Evolutionary conservation across 306 rosid species (phyloP).

Genomic region (Vigna trinervia): DNA sequence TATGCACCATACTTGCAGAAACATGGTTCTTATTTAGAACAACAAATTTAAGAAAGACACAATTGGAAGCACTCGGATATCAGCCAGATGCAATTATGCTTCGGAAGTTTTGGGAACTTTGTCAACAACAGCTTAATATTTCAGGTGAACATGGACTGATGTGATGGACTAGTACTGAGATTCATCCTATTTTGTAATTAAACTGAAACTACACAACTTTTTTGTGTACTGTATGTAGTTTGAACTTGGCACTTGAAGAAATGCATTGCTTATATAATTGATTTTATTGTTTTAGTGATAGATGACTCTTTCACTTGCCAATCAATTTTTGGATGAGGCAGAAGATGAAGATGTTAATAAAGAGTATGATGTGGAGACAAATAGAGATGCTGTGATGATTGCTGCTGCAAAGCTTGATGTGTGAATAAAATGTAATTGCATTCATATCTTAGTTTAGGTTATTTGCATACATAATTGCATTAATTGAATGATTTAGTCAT

Average conservation of each 20-base stretch:
- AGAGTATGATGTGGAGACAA: slow-evolving; percentile 82
- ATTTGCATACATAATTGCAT: no score
- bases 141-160: slow-evolving; percentile 60
- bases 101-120: slow-evolving; percentile 80
- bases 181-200: slow-evolving; percentile 32
- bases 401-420: slow-evolving; percentile 68
- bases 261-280: slow-evolving; percentile 17
- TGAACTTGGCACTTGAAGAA: slow-evolving; percentile 26
- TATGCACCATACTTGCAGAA: slow-evolving; percentile 73
- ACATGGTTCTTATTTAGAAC: slow-evolving; percentile 68
- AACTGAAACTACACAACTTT: slow-evolving; percentile 12
- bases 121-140: slow-evolving; percentile 74
- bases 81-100: slow-evolving; percentile 61
- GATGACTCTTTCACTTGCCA: slow-evolving; percentile 34
- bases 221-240: slow-evolving; percentile 17
- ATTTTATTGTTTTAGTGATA: slow-evolving; percentile 27
- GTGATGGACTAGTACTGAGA: slow-evolving; percentile 11
- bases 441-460: no score
- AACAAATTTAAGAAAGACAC: slow-evolving; percentile 57
- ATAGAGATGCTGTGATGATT: slow-evolving; percentile 77
- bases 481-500: no score
- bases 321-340: slow-evolving; percentile 64
- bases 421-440: no score
- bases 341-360: slow-evolving; percentile 83
- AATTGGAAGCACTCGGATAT: slow-evolving; percentile 76